Evolutionary conservation across 352 stramenopile genomes (phyloP), one percentile per base, ranked within the genome.

Genomic region (Globisporangium heterothallicum): DNA sequence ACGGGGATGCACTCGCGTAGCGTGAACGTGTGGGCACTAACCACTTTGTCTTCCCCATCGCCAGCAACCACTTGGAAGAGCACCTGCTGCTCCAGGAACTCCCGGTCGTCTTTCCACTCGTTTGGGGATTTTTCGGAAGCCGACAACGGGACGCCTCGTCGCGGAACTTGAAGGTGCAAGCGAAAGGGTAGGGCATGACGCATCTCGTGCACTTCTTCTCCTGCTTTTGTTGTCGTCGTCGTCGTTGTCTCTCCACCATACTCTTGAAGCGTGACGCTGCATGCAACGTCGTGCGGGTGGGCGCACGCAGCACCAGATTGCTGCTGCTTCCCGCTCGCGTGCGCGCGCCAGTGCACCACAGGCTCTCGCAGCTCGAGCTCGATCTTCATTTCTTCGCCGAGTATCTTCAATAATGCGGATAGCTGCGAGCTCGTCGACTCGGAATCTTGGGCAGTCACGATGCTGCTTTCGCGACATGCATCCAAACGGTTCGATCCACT

Each of bases 1-100:
- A 86, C 50, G 2, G 77, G 77, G 9, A 86, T 53, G 24, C 72
- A 88, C 7, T 78, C 68, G 4, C 67, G 48, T 4, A 91, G 47
- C 34, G 66, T 66, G 27, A 77, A 45, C 18, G 42, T 41, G 24
- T 80, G 66, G 9, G 46, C 69, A 3, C 53, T 66, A 18, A 61
- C 30, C 14, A 86, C 47, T 16, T 69, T n/a, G 13, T 61, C 44
- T 0, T 53, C 41, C 3, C 59, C 68, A 0, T 71, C 40, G 6
- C 62, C 21, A 14, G 16, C 27, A 34, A 48, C 34, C n/a, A 86
- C 42, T 16, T 59, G 61, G 48, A 87, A 84, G 34, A 53, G 68
- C 43, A 78, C 61, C 10, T 61, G 29, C 16, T 67, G 57, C 13
- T 74, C 53, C 10, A 83, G 40, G n/a, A 79, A 30, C 30, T 61